Evolutionary conservation across 768 basidiomycete species (phyloP), one percentile per base, ranked within the genome.

Genomic region (Kwoniella botswanensis): DNA sequence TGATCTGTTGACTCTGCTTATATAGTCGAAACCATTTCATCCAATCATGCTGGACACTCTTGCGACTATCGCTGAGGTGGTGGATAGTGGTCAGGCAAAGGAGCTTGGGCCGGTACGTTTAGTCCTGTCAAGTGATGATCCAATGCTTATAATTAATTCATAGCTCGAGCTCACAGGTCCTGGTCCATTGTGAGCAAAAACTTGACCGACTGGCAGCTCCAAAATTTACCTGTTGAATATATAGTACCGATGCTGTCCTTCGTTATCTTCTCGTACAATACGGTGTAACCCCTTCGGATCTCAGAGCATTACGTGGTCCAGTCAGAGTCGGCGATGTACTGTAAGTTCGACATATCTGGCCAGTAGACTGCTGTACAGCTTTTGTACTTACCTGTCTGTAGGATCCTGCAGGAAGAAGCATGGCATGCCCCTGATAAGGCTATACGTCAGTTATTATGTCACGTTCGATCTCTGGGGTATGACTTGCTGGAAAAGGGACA

Each of bases 101-200:
- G 12, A 44, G 18, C 58, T 73, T 12, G 59, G 69, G 10, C 69
- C 72, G 24, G 72, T 73, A 46, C 57, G 72, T 66, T 4, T 17
- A 42, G 21, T 53, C 52, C 11, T 18, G 15, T 4, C 52, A 12
- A 3, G 2, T 29, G 3, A 1, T 56, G 55, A 26, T 3, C 53
- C 12, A 24, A 44, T 41, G 42, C 57, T 17, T 13, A 41, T 53
- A 18, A 26, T 22, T 42, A 22, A 46, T 12, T n/a, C 13, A 11
- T 44, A 74, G 73, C 65, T 74, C 24, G 73, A 74, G 7, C 35
- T 74, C 15, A 74, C 73, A 26, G 73, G 73, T 18, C 73, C 73
- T 42, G 73, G 73, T 15, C 73, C 73, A 4, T 74, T 74, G 73
- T 74, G 29, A 67, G 70, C 46, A 15, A 4, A 12, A 1, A 17